Base-by-base conservation (phyloP, 2,329 filamentous ascomycete species). In the Gremmenia infestans region DNA sequence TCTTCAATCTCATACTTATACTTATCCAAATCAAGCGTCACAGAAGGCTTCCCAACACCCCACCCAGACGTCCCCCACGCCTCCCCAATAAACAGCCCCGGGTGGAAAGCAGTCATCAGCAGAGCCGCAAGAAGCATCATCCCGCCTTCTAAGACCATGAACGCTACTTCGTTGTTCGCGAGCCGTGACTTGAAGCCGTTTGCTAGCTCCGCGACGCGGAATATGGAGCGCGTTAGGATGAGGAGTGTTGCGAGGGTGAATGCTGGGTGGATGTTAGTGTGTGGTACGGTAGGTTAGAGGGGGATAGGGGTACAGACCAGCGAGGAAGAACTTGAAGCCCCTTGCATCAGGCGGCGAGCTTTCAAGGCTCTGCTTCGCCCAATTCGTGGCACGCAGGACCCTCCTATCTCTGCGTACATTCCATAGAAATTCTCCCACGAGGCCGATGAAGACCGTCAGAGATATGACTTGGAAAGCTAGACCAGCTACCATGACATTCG, bases 181-280 rank as follows among this genome's bases (percentile, higher is more conserved):
- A 85, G 65, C 15, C 71, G 62, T 1, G 79, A 78, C 9, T 62
- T 63, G 72, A 79, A 84, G 4, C 81, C 81, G 37, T 78, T 72
- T 50, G 73, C 75, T 55, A 85, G 68, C 69, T 85, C 81, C 1
- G 77, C 77, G n/a, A 82, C 78, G 50, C 82, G 76, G 64, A 80
- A 85, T 35, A 79, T 74, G 43, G 76, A 81, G 19, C 82, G 73
- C 22, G 79, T 75, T 49, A 83, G 76, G 60, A 85, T 79, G 50
- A 60, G 53, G 23, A 61, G 23, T n/a, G 73, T 75, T 2, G 82
- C 50, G 15, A 79, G 80, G 0, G 78, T 75, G 6, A 81, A 64
- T 0, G 71, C 65, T 62, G 15, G 15, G 40, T 45, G 14, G 12
- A 7, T 23, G 25, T 52, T 17, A 23, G 45, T 5, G 5, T 12